These are phyloP conservation scores for Podaxis sp. DNA, from an alignment of 768 basidiomycete species.

Conservation along the genomic window DNA sequence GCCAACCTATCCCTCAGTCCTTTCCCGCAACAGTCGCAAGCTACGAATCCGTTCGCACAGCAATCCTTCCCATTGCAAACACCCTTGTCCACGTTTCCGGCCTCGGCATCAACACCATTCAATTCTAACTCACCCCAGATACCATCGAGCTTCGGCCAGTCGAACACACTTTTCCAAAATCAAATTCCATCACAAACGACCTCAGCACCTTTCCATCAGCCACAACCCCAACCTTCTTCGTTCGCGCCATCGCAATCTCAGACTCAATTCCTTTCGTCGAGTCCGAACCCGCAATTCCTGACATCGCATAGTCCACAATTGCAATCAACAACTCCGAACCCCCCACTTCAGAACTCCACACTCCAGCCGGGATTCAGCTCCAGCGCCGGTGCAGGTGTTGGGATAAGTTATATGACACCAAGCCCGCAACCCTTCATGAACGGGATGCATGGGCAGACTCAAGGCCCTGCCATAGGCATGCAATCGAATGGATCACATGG, in stretches of 20 bases:
- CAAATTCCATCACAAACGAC: constrained; percentile 22
- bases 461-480: constrained; percentile 29
- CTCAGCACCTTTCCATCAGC: constrained; percentile 23
- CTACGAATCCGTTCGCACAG: constrained; percentile 19
- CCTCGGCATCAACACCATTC: constrained; percentile 26
- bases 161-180: constrained; percentile 17
- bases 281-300: constrained; percentile 30
- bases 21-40: constrained; percentile 22
- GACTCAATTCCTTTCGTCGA: constrained; percentile 31
- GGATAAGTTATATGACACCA: constrained; percentile 24
- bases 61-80: constrained; percentile 20
- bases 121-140: constrained; percentile 19
- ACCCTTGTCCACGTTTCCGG: constrained; percentile 16
- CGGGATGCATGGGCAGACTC: constrained; percentile 27
- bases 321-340: constrained; percentile 15
- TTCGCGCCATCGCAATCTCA: constrained; percentile 28
- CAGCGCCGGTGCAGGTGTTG: constrained; percentile 20
- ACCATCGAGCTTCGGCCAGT: constrained; percentile 19
- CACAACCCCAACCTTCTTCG: constrained; percentile 25
- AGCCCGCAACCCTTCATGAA: constrained; percentile 35
- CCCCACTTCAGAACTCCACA: background rate
- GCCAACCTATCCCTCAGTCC: constrained; percentile 19
- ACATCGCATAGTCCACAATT: constrained; percentile 36
- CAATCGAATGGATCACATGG: constrained; percentile 22
- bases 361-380: constrained; percentile 8